Conservation (phyloP, 768 basidiomycete genomes). For the Auricularia heimuer region DNA sequence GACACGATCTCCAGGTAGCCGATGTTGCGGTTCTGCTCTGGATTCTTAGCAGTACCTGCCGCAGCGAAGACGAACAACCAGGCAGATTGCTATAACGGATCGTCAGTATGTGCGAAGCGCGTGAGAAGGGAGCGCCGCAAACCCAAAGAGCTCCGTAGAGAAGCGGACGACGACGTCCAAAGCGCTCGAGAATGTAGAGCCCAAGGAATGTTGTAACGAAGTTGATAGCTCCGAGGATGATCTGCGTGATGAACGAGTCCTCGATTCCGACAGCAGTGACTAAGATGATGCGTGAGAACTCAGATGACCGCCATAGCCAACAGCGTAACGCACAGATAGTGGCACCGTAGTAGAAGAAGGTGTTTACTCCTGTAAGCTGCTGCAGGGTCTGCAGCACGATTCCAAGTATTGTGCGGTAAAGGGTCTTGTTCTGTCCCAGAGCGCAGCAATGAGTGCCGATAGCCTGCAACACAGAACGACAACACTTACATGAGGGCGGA, state of each 20-base stretch:
- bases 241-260: slow-evolving; percentile 62
- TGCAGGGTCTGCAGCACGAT: slow-evolving; percentile 62
- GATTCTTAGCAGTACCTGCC: slow-evolving; percentile 56
- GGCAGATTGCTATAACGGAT: slow-evolving; percentile 29
- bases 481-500: slow-evolving; percentile 20
- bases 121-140: neutral
- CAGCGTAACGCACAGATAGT: neutral
- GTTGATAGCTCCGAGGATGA: slow-evolving; percentile 55
- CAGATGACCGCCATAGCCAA: slow-evolving; percentile 3
- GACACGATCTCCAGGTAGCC: slow-evolving; percentile 58
- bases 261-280: slow-evolving; percentile 57
- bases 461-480: neutral
- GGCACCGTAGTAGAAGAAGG: slow-evolving; percentile 26
- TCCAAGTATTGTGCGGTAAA: slow-evolving; percentile 54
- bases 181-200: slow-evolving; percentile 66
- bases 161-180: slow-evolving; percentile 53
- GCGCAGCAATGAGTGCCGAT: neutral
- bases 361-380: slow-evolving; percentile 63
- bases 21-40: slow-evolving; percentile 34
- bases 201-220: slow-evolving; percentile 65
- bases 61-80: slow-evolving; percentile 70
- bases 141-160: slow-evolving; percentile 59
- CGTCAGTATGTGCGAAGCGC: neutral
- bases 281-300: slow-evolving; percentile 18
- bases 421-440: slow-evolving; percentile 35